Conservation (phyloP, 2,329 filamentous ascomycete genomes). For the Alternaria longipes region DNA sequence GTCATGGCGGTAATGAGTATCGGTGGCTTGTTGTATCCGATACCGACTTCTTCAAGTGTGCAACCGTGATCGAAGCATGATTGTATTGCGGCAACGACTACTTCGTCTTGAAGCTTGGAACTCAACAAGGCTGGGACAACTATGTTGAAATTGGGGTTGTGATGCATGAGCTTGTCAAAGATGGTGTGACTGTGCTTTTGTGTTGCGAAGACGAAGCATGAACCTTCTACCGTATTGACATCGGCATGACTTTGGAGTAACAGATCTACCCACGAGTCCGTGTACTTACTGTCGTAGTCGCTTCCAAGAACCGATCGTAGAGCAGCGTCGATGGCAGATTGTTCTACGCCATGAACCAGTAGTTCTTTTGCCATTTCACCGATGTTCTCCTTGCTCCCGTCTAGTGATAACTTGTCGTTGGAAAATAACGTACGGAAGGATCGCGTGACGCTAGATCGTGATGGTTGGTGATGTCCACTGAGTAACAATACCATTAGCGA, state of each 20-base stretch:
- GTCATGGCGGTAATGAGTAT: constrained; percentile 38
- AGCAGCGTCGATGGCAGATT: constrained; percentile 40
- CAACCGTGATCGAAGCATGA: constrained; percentile 64
- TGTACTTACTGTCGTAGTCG: constrained; percentile 14
- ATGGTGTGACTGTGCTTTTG: constrained; percentile 28
- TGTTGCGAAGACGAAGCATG: constrained; percentile 44
- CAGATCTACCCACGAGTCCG: constrained; percentile 30
- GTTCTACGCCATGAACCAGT: constrained; percentile 40
- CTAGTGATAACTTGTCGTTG: constrained; percentile 11
- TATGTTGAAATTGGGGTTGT: constrained; percentile 61
- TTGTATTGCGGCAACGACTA: constrained; percentile 54
- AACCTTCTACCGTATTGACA: constrained; percentile 43
- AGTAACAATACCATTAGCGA: constrained; percentile 63
- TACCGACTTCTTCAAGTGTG: constrained; percentile 32
- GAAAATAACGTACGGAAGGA: constrained; percentile 41
- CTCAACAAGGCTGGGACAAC: constrained; percentile 68
- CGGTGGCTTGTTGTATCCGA: constrained; percentile 24
- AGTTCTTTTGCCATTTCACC: constrained; percentile 35
- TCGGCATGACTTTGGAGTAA: constrained; percentile 41
- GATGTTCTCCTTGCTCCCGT: constrained; percentile 3
- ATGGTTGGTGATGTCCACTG: constrained; percentile 43
- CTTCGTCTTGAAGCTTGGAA: constrained; percentile 59
- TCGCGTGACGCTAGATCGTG: constrained; percentile 36
- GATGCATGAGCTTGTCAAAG: constrained; percentile 42
- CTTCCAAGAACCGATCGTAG: constrained; percentile 32